Evolutionary conservation across 148 eudicot species (phyloP).

Genomic region (Chenopodium suecicum): DNA sequence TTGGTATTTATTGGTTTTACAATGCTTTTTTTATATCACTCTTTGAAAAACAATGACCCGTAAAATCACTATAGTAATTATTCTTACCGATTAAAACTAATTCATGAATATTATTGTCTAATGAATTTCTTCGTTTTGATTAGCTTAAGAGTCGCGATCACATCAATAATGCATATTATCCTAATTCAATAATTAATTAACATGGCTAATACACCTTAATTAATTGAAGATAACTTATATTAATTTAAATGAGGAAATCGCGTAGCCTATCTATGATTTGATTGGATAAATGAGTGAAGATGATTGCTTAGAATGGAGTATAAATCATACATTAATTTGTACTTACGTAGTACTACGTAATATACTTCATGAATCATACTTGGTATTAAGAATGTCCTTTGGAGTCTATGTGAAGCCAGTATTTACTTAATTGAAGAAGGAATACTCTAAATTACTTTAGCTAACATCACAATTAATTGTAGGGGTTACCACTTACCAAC

Average conservation of each 20-base stretch:
- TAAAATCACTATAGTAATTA: too few relatives aligned
- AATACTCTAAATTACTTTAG: background rate
- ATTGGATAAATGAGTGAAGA: background rate
- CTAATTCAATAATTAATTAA: background rate
- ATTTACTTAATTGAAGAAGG: background rate
- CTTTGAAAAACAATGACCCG: too few relatives aligned
- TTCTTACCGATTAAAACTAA: too few relatives aligned
- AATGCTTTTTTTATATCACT: too few relatives aligned
- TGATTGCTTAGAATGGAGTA: background rate
- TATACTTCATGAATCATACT: background rate
- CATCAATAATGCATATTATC: background rate
- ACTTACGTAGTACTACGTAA: background rate
- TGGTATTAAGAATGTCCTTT: background rate
- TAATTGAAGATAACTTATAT: background rate
- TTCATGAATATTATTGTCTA: too few relatives aligned
- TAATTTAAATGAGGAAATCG: background rate
- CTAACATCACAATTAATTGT: background rate
- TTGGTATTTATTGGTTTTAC: too few relatives aligned
- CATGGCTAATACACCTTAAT: background rate
- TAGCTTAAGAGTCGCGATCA: background rate
- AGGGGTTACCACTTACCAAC: background rate
- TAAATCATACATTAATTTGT: too few relatives aligned
- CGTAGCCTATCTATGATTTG: background rate
- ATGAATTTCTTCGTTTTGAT: background rate
- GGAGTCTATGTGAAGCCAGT: background rate